Evolutionary conservation across 805 yeast genomes (phyloP).

Genomic region (Yarrowia divulgata): DNA sequence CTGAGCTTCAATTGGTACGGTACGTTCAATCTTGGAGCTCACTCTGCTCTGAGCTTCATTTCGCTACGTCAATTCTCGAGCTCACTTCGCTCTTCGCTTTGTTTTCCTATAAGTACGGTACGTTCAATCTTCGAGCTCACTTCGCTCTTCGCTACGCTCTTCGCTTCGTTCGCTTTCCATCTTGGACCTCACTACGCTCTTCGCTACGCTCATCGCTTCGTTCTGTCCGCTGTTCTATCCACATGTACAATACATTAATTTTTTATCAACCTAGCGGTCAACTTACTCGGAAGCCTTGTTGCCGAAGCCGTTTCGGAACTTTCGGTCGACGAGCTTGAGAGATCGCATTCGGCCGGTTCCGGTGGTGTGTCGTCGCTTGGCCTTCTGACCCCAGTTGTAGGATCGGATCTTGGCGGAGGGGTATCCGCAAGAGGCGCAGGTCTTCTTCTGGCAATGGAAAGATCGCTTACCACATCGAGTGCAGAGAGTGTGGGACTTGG

Average conservation of each 20-base stretch:
- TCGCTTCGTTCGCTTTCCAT: no score
- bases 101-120: no score
- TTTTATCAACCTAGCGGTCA: conserved; percentile 26
- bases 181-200: no score
- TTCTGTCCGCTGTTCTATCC: conserved; percentile 1
- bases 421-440: conserved; percentile 98
- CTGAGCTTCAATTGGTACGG: no score
- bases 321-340: conserved; percentile 96
- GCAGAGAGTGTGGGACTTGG: conserved; percentile 99
- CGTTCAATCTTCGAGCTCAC: no score
- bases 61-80: no score
- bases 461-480: conserved; percentile 97
- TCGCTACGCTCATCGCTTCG: no score
- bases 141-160: no score
- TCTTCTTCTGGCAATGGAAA: conserved; percentile 99
- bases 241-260: conserved; percentile 39
- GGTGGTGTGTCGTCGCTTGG: conserved; percentile 99
- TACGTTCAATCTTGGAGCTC: no score
- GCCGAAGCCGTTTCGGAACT: conserved; percentile 99
- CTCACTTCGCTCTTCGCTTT: no score
- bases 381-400: conserved; percentile 98
- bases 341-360: conserved; percentile 99
- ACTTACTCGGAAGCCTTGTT: conserved; percentile 59
- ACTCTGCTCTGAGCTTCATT: no score
- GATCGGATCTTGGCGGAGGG: conserved; percentile 97